A percentile compares a stretch with the other conserved stretches of the same genome.
phyloP scores from a whole-genome alignment of 345 rosid genomes.

The Eucalyptus erythrocorys region DNA sequence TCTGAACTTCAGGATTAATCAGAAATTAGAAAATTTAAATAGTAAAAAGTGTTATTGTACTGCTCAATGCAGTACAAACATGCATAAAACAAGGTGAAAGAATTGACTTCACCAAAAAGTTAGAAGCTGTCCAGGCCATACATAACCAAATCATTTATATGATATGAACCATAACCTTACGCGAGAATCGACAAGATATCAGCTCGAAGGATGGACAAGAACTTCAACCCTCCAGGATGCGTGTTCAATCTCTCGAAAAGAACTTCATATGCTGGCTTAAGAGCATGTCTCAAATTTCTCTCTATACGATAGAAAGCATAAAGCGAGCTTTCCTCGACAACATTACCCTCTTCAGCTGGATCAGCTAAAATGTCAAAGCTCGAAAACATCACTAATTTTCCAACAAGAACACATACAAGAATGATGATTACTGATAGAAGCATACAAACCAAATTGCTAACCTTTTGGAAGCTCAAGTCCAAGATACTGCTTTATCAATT shows the following conservation, averaged over 20 bases:
- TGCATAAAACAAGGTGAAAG: background rate
- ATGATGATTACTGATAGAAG: background rate
- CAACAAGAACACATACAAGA: background rate
- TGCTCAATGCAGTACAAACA: background rate
- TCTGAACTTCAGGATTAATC: background rate
- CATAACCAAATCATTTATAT: background rate
- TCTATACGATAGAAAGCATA: constrained; percentile 74
- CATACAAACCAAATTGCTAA: background rate
- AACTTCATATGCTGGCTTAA: constrained; percentile 64
- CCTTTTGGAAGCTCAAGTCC: constrained; percentile 50
- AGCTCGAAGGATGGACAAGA: constrained; percentile 66
- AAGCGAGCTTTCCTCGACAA: constrained; percentile 32
- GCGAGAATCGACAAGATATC: constrained; percentile 58
- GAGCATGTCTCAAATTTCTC: constrained; percentile 68
- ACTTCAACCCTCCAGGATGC: constrained; percentile 78
- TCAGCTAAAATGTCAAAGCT: constrained; percentile 16
- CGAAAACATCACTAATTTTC: background rate
- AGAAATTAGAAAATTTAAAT: background rate
- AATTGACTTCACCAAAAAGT: background rate
- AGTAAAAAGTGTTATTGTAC: background rate
- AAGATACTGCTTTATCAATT: constrained; percentile 78
- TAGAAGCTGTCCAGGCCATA: background rate
- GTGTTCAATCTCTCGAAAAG: constrained; percentile 83
- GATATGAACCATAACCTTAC: constrained; percentile 36
- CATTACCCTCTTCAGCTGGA: constrained; percentile 14